These are phyloP conservation scores for Lichtheimia hyalospora DNA, from an alignment of 371 early-diverging fungal genomes.

Conservation along the genomic window DNA sequence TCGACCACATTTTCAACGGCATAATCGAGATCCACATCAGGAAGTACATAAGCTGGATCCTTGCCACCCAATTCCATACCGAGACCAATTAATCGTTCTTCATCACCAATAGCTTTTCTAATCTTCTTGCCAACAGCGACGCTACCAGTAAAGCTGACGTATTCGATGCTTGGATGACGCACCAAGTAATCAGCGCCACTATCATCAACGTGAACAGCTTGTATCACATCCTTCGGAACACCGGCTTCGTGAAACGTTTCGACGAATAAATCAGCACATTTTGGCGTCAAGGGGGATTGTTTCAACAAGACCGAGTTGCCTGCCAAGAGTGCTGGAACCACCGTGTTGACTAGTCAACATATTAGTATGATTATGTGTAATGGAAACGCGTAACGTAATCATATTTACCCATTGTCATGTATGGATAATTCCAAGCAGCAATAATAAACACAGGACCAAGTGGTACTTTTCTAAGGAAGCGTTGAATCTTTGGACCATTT, in stretches of 20 bases:
- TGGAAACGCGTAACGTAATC: not conserved
- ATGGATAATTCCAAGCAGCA: conserved; percentile 76
- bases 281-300: conserved; percentile 83
- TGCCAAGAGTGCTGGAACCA: conserved; percentile 77
- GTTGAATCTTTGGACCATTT: conserved; percentile 48
- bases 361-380: not conserved
- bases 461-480: conserved; percentile 75
- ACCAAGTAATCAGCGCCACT: conserved; percentile 53
- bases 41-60: conserved; percentile 83
- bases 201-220: conserved; percentile 63
- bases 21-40: conserved; percentile 71
- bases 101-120: conserved; percentile 56
- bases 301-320: conserved; percentile 83
- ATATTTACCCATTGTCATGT: conserved; percentile 19
- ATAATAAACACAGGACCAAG: conserved; percentile 60
- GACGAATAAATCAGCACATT: conserved; percentile 72
- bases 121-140: conserved; percentile 76
- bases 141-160: conserved; percentile 84
- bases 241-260: conserved; percentile 70
- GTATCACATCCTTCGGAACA: conserved; percentile 69
- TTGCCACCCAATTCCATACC: conserved; percentile 88
- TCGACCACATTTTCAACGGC: conserved; percentile 79
- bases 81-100: conserved; percentile 67
- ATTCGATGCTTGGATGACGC: conserved; percentile 60
- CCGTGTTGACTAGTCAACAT: conserved; percentile 61